Evolutionary conservation across 192 early-diverging fungal species (phyloP), one percentile per base, ranked within the genome.

Genomic region (Globomyces pollinis-pini): DNA sequence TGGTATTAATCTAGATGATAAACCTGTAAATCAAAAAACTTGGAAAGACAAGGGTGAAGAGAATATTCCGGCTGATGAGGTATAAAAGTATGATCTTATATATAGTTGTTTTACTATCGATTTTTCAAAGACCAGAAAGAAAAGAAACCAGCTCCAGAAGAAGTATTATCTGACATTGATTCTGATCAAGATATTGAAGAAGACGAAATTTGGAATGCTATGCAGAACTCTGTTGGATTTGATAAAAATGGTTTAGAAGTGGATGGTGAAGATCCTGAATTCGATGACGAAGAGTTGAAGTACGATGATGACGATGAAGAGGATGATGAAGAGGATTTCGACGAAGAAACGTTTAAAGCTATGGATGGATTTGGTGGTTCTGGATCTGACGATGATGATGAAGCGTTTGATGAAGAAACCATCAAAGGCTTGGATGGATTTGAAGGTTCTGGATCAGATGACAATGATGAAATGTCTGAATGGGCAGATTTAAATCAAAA

Each of bases 131-230:
- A 80, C 33, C 81, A 85, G 69, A 62, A 74, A 56, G 62, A 66
- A 55, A 33, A 20, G 51, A 53, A 26, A 42, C 18, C 21, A 62
- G 47, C 13, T 42, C 11, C 9, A 66, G 67, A 21, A 47, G 29
- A 30, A 35, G 35, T 16, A 73, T 67, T 28, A 65, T 70, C 57
- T 26, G 69, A 76, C 16, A 71, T 67, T 20, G 69, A 65, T 4
- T 74, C 75, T 7, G 75, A 76, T 43, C 64, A 63, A 9, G 80
- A 81, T 34, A 28, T 83, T 39, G 85, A 76, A 23, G 93, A 96
- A 50, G 93, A 93, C 21, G 88, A 93, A 70, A 77, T 92, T 24
- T 93, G 90, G 90, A 63, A 80, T 24, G 94, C 91, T 6, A 97
- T 97, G 88, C 78, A 80, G 34, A 62, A 68, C 28, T 81, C 77